Base-by-base conservation (phyloP, 192 early-diverging fungal species). In the Podila clonocystis region DNA sequence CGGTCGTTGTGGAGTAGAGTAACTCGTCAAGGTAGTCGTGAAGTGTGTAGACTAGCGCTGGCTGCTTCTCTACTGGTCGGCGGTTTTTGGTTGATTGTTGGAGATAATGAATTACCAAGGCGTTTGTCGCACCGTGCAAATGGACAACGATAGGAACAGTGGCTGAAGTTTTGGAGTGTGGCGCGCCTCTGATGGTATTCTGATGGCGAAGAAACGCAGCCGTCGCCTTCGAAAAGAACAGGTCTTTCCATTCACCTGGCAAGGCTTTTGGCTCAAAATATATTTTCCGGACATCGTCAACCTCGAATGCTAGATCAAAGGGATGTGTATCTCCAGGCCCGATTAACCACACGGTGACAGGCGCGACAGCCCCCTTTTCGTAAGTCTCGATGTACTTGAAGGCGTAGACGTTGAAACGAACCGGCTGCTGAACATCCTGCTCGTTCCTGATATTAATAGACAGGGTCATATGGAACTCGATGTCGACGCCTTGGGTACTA, bases 11-110 rank as follows among this genome's bases (percentile, higher is more conserved):
- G 8, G 87, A 85, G 65, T 88, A 88, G 57, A 85, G 82, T 6
- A 88, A 70, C 59, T 90, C 89, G 57, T 90, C 87, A 24, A 86
- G 65, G 68, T 90, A 90, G 65, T 90, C 89, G 63, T 90, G 89
- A 66, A 90, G 67, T 5, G 89, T 90, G 63, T 90, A 90, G 13
- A 90, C 72, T 24, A 90, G 63, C 2, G 87, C 70, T 48, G 87
- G 87, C 0, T 82, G 77, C 17, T 73, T 62, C 12, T 80, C 68
- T 34, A 82, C 85, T 58, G 85, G 71, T 5, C 68, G 62, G n/a
- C 74, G 58, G 50, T 48, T 62, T 26, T 68, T 63, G 57, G 75
- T 72, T 12, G 52, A 68, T n/a, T 85, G 68, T 15, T 82, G 71
- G 12, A 88, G 59, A 72, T 85, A 85, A 24, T 86, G 78, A 0